Conservation (phyloP, 1,139 yeast species). For the Taiozyma sp. region DNA sequence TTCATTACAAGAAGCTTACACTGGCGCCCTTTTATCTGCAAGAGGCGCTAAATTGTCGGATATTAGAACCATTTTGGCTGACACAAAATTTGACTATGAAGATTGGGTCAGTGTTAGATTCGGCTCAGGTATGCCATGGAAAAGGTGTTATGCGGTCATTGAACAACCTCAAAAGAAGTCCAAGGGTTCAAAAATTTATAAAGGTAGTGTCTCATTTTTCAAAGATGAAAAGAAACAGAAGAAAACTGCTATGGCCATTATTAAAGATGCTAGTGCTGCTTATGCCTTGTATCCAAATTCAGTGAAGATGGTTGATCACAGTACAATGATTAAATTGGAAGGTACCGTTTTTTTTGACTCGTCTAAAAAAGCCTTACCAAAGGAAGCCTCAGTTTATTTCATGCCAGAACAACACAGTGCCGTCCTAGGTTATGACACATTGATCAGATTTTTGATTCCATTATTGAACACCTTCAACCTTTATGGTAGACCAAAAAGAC, state of each 20-base stretch:
- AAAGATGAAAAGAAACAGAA: slow-evolving; percentile 68
- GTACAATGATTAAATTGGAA: slow-evolving; percentile 85
- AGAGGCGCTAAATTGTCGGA: slow-evolving; percentile 85
- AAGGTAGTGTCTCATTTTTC: slow-evolving; percentile 59
- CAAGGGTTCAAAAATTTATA: slow-evolving; percentile 31
- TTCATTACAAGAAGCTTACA: slow-evolving; percentile 87
- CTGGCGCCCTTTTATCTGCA: slow-evolving; percentile 88
- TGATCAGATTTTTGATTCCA: slow-evolving; percentile 84
- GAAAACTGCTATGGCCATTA: slow-evolving; percentile 76
- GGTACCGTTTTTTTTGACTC: slow-evolving; percentile 68
- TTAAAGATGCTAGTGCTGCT: slow-evolving; percentile 66
- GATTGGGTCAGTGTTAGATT: slow-evolving; percentile 95
- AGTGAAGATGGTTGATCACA: slow-evolving; percentile 72
- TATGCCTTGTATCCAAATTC: slow-evolving; percentile 93
- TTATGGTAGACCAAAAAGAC: slow-evolving; percentile 86
- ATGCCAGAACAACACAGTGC: slow-evolving; percentile 96
- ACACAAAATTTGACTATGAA: slow-evolving; percentile 81
- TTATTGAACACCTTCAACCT: slow-evolving; percentile 80
- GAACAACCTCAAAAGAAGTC: slow-evolving; percentile 56
- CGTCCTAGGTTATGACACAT: slow-evolving; percentile 91
- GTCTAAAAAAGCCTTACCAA: slow-evolving; percentile 51
- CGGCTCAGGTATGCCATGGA: slow-evolving; percentile 98
- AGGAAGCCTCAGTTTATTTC: slow-evolving; percentile 78
- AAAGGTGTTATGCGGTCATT: slow-evolving; percentile 87
- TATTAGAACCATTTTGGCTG: slow-evolving; percentile 78